phyloP scores from a whole-genome alignment of 2,329 filamentous ascomycete genomes.

The Penicillium sp. region DNA sequence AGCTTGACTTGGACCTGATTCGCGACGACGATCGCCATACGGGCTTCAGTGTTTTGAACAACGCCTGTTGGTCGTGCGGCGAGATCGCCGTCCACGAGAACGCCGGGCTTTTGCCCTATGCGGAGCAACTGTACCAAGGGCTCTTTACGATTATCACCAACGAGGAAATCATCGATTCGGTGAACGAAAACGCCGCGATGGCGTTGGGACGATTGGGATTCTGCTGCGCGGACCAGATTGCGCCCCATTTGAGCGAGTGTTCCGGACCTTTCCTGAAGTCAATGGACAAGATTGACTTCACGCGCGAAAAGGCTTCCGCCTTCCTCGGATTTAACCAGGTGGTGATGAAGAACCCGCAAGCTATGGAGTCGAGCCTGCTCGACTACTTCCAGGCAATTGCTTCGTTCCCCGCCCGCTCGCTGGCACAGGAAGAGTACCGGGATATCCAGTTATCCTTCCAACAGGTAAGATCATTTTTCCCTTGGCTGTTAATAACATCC shows the following conservation, averaged over 20 bases:
- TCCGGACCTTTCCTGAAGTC: constrained; percentile 71
- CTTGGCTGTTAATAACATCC: background rate
- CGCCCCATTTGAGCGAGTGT: constrained; percentile 69
- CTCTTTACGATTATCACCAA: constrained; percentile 77
- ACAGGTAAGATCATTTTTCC: constrained; percentile 50
- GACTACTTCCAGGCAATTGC: constrained; percentile 80
- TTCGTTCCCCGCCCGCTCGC: constrained; percentile 54
- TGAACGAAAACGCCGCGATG: constrained; percentile 89
- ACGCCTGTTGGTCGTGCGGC: constrained; percentile 92
- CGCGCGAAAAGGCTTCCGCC: constrained; percentile 88
- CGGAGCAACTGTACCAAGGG: constrained; percentile 65
- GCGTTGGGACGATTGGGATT: constrained; percentile 80
- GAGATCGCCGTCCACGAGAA: constrained; percentile 79
- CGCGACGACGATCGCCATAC: constrained; percentile 72
- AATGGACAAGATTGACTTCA: constrained; percentile 76
- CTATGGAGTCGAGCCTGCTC: constrained; percentile 76
- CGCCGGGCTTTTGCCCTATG: constrained; percentile 63
- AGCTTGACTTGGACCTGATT: constrained; percentile 72
- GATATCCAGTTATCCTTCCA: constrained; percentile 66
- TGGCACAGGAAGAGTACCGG: constrained; percentile 51
- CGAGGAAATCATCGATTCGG: constrained; percentile 71
- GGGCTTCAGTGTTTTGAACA: constrained; percentile 89
- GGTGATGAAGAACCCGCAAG: constrained; percentile 76
- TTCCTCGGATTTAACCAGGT: constrained; percentile 83
- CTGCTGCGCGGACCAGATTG: constrained; percentile 65